Conservation (phyloP, 148 eudicot genomes). For the Fagopyrum tataricum region DNA sequence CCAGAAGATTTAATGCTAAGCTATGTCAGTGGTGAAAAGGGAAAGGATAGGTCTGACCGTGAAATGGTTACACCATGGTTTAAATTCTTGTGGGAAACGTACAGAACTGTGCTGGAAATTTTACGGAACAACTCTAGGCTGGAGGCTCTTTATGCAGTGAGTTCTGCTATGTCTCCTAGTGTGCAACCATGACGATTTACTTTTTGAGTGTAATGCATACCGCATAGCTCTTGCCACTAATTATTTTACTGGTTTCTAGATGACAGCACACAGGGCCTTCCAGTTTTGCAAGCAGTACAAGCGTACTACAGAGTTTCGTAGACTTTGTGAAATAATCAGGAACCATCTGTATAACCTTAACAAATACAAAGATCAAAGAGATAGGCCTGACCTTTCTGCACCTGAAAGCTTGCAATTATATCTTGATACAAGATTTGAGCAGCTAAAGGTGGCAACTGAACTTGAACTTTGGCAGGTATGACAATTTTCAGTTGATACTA, state of each 20-base stretch:
- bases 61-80: constrained; percentile 97
- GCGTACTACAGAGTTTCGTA: constrained; percentile 87
- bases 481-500: background rate
- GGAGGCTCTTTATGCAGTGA: constrained; percentile 81
- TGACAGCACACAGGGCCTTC: constrained; percentile 97
- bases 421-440: constrained; percentile 95
- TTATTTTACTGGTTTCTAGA: constrained; percentile 28
- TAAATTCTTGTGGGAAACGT: constrained; percentile 93
- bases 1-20: constrained; percentile 97
- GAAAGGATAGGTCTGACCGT: constrained; percentile 90
- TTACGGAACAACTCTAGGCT: constrained; percentile 83
- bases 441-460: constrained; percentile 85
- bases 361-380: constrained; percentile 91
- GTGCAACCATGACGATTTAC: background rate
- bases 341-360: constrained; percentile 83
- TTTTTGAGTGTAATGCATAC: background rate
- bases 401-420: constrained; percentile 88
- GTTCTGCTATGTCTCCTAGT: constrained; percentile 1
- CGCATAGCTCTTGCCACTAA: background rate
- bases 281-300: constrained; percentile 99
- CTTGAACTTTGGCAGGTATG: constrained; percentile 97
- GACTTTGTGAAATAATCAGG: constrained; percentile 89
- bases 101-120: constrained; percentile 80
- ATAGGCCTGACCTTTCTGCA: constrained; percentile 79
- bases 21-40: constrained; percentile 94